Conservation (phyloP, 768 basidiomycete species). For the Rubroboletus pulcherrimus region DNA sequence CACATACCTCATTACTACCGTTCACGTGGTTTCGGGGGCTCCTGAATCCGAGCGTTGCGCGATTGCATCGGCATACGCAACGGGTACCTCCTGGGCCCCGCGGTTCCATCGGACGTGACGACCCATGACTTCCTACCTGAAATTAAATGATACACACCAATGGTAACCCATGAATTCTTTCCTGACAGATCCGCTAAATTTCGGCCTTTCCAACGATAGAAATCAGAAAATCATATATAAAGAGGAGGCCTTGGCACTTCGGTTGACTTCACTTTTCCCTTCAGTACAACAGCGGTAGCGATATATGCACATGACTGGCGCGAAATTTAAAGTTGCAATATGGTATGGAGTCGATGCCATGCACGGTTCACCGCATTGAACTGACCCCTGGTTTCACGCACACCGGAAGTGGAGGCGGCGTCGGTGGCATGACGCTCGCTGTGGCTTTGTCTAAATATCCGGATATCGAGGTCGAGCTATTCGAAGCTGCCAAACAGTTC, state of each 20-base stretch:
- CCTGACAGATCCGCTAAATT: not conserved
- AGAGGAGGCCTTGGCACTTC: not conserved
- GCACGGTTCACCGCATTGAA: not conserved
- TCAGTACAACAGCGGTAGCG: not conserved
- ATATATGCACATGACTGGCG: constrained; percentile 6
- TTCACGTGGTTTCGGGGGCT: not conserved
- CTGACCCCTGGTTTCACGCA: not conserved
- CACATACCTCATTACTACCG: constrained; percentile 1
- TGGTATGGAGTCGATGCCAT: constrained; percentile 14
- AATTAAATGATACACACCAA: not conserved
- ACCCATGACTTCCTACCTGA: not conserved
- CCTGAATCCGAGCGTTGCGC: constrained; percentile 3
- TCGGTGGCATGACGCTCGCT: constrained; percentile 40
- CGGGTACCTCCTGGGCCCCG: constrained; percentile 3
- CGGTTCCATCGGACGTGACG: constrained; percentile 23
- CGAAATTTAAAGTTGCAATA: constrained; percentile 29
- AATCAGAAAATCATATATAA: not conserved
- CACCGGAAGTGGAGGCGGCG: constrained; percentile 37
- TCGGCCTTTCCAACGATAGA: not conserved
- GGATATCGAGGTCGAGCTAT: constrained; percentile 55
- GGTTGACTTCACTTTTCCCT: not conserved
- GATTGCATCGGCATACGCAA: constrained; percentile 22
- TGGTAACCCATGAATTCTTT: not conserved
- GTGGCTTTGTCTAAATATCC: constrained; percentile 37
- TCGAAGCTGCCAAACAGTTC: constrained; percentile 48